Percentiles rank a stretch among this genome's conserved stretches.
phyloP scores from a whole-genome alignment of 768 basidiomycete genomes.

The Boletus reticulatus region DNA sequence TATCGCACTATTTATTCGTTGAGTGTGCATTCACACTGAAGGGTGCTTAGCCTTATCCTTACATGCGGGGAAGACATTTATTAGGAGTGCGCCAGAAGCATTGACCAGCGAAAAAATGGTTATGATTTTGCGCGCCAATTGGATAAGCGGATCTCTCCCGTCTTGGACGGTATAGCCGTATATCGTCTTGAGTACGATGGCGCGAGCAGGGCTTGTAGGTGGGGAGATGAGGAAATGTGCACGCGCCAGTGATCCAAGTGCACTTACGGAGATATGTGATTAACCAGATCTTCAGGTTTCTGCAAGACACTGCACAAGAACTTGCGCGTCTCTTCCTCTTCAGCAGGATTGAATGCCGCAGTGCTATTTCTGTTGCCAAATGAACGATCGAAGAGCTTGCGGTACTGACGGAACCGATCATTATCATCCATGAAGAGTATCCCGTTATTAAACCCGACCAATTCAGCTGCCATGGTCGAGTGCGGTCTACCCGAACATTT shows the following conservation, averaged over 20 bases:
- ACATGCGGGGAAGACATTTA: constrained; percentile 23
- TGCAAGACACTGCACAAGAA: constrained; percentile 18
- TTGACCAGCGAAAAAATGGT: constrained; percentile 5
- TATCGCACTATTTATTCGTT: constrained; percentile 20
- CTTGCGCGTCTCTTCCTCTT: constrained; percentile 16
- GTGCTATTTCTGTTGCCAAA: constrained; percentile 12
- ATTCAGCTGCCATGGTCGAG: constrained; percentile 16
- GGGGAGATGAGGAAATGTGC: neutral
- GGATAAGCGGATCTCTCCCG: constrained; percentile 36
- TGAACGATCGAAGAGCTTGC: constrained; percentile 9
- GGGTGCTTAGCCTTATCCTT: neutral
- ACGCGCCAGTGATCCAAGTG: neutral
- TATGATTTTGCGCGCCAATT: constrained; percentile 25
- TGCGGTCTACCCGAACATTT: constrained; percentile 42
- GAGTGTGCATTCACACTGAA: neutral
- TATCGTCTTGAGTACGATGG: constrained; percentile 35
- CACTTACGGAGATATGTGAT: constrained; percentile 24
- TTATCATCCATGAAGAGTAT: constrained; percentile 9
- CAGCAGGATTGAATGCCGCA: constrained; percentile 9
- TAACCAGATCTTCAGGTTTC: constrained; percentile 11
- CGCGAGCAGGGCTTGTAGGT: constrained; percentile 5
- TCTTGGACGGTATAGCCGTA: constrained; percentile 41
- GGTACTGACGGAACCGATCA: constrained; percentile 10
- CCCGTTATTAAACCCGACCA: constrained; percentile 15
- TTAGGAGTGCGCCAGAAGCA: constrained; percentile 15